phyloP scores from a whole-genome alignment of 148 eudicot species.

The Rheum nobile region DNA sequence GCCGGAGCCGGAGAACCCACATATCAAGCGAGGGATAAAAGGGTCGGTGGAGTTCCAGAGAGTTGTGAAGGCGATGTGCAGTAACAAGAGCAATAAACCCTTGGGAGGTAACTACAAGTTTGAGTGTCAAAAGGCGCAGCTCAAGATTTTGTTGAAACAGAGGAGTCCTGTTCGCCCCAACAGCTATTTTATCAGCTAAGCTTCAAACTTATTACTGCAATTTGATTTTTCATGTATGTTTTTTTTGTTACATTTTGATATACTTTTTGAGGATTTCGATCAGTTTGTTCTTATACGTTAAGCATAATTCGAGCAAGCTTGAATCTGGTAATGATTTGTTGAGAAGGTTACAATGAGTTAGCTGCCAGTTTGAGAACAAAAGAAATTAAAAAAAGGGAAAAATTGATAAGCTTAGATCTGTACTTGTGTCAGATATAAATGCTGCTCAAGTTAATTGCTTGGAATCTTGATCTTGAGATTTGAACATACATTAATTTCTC shows the following conservation, averaged over 20 bases:
- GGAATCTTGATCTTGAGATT: conserved; percentile 5
- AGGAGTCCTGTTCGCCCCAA: not conserved
- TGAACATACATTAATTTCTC: not conserved
- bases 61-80: not conserved
- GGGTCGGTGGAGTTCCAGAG: conserved; percentile 1
- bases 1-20: conserved; percentile 4
- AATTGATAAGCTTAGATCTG: not conserved
- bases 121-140: conserved; percentile 2
- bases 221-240: too few relatives aligned
- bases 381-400: not conserved
- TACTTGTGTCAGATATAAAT: conserved; percentile 4
- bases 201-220: not conserved
- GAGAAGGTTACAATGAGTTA: not conserved
- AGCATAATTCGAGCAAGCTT: not conserved
- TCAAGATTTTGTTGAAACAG: not conserved
- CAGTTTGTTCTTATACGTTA: too few relatives aligned
- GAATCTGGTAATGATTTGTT: not conserved
- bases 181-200: not conserved
- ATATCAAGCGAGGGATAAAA: conserved; percentile 1
- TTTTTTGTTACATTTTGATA: too few relatives aligned
- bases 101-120: not conserved
- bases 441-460: not conserved
- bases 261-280: too few relatives aligned
- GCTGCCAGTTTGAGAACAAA: not conserved
- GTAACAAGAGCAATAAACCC: not conserved